Evolutionary conservation across 2,329 filamentous ascomycete species (phyloP).

Genomic region (Ascochyta fabae): DNA sequence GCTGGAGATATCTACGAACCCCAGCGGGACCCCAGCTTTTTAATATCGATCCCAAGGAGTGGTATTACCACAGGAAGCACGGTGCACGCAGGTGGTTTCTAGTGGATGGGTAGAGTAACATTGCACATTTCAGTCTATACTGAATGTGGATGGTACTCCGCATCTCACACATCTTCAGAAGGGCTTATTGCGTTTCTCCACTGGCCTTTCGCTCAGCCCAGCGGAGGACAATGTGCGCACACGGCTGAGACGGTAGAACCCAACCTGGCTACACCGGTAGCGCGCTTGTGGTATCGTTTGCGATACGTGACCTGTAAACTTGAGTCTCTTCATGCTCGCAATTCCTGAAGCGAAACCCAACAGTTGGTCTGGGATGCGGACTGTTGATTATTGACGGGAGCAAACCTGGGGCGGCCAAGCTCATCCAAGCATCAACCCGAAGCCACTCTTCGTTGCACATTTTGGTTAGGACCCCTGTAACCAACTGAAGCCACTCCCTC

Average conservation of each 20-base stretch:
- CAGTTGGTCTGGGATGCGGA: constrained; percentile 40
- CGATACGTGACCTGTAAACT: constrained; percentile 19
- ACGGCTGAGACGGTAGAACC: constrained; percentile 19
- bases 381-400: constrained; percentile 22
- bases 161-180: constrained; percentile 42
- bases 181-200: constrained; percentile 28
- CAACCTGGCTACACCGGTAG: constrained; percentile 5
- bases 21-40: constrained; percentile 36
- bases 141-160: constrained; percentile 37
- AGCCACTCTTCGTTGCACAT: constrained; percentile 22
- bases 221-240: constrained; percentile 13
- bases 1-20: constrained; percentile 31
- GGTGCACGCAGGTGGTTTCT: constrained; percentile 37
- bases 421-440: constrained; percentile 29
- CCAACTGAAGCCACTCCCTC: constrained; percentile 26
- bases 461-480: constrained; percentile 24
- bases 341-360: constrained; percentile 31
- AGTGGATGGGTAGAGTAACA: constrained; percentile 44
- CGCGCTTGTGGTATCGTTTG: constrained; percentile 12
- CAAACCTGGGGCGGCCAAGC: constrained; percentile 42
- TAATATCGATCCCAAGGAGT: constrained; percentile 37
- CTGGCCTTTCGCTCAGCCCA: constrained; percentile 15
- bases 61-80: constrained; percentile 39
- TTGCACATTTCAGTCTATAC: constrained; percentile 37
- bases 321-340: not conserved